Evolutionary conservation across 768 basidiomycete species (phyloP).

Genomic region (Boletus vinaceobasis): DNA sequence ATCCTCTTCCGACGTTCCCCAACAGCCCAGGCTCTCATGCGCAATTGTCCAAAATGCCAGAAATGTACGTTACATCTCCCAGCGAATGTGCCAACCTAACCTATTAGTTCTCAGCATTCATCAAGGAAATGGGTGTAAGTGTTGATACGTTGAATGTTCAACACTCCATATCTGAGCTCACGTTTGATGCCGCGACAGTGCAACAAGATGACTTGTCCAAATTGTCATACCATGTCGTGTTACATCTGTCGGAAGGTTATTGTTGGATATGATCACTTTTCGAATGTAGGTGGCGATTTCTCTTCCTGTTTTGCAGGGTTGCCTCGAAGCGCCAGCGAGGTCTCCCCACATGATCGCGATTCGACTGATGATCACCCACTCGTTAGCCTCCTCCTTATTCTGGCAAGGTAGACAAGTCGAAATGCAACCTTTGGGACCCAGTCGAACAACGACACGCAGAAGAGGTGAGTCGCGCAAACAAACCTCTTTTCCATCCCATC

Average conservation of each 20-base stretch:
- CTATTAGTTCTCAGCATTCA: conserved; percentile 51
- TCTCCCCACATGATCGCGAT: background rate
- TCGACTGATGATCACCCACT: conserved; percentile 5
- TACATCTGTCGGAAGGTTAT: conserved; percentile 80
- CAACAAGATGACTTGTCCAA: conserved; percentile 86
- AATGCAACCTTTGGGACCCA: conserved; percentile 68
- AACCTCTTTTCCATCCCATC: background rate
- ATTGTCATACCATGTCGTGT: conserved; percentile 73
- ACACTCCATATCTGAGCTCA: background rate
- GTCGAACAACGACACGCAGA: conserved; percentile 62
- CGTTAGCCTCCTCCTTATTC: conserved; percentile 22
- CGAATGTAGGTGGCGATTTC: conserved; percentile 38
- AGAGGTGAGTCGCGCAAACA: conserved; percentile 44
- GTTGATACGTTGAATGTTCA: background rate
- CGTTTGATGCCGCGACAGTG: conserved; percentile 46
- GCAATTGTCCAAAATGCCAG: conserved; percentile 82
- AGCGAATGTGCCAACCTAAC: background rate
- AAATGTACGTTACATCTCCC: conserved; percentile 51
- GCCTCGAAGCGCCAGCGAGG: background rate
- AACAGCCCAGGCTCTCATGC: conserved; percentile 74
- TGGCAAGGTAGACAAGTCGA: conserved; percentile 31
- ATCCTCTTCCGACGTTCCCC: conserved; percentile 1
- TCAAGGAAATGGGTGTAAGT: conserved; percentile 76
- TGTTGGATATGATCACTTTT: conserved; percentile 74
- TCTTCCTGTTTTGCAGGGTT: background rate